Percentiles rank a stretch among this genome's conserved stretches.
These are phyloP conservation scores for Aspergillus costaricaensis DNA, from an alignment of 2,329 filamentous ascomycete species.

Conservation along the genomic window DNA sequence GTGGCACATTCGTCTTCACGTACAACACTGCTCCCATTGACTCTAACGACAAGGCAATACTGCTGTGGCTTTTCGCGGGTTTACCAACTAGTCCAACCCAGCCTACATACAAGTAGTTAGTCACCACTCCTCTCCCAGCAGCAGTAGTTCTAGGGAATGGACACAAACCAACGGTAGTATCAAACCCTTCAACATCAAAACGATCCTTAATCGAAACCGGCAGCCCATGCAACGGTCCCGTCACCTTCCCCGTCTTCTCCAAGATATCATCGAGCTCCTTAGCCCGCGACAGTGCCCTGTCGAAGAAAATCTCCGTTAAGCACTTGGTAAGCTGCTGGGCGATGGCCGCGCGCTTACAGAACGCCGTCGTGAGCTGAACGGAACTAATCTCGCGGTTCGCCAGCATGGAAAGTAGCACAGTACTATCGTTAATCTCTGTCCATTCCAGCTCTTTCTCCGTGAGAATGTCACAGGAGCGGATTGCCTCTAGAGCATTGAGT, in stretches of 20 bases:
- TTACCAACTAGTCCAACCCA: conserved; percentile 42
- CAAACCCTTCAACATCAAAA: conserved; percentile 52
- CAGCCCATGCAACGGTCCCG: conserved; percentile 67
- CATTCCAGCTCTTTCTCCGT: conserved; percentile 23
- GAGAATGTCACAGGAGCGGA: conserved; percentile 24
- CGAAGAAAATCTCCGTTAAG: conserved; percentile 50
- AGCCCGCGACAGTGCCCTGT: conserved; percentile 54
- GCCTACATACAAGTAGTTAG: conserved; percentile 40
- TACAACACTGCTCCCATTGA: conserved; percentile 53
- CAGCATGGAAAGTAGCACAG: conserved; percentile 19
- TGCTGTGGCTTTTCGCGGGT: conserved; percentile 27
- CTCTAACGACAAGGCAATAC: conserved; percentile 30
- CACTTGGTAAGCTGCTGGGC: conserved; percentile 24
- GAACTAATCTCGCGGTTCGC: conserved; percentile 12
- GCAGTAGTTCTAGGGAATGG: neutral
- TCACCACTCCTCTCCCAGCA: neutral
- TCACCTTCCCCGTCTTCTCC: conserved; percentile 47
- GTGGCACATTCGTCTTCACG: conserved; percentile 56
- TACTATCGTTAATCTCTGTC: conserved; percentile 26
- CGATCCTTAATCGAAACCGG: conserved; percentile 68
- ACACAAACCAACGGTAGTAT: conserved; percentile 30
- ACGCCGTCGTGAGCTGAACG: conserved; percentile 22
- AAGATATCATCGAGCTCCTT: conserved; percentile 54
- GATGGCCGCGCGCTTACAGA: conserved; percentile 25
- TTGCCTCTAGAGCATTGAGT: conserved; percentile 19